These are phyloP conservation scores for Phytophthora cactorum DNA, from an alignment of 352 stramenopile species.

Conservation along the genomic window DNA sequence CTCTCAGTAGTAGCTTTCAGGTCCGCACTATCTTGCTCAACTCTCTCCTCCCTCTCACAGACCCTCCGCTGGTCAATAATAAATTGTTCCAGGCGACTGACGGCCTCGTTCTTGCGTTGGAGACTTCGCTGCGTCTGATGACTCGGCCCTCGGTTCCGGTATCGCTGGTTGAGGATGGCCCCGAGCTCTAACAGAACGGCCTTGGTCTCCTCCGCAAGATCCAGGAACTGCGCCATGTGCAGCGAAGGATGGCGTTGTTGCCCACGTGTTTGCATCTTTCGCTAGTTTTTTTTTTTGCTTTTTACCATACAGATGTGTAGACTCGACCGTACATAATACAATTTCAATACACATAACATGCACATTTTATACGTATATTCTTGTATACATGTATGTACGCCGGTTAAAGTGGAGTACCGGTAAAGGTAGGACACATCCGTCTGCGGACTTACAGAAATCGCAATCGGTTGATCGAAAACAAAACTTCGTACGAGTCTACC, in stretches of 20 bases:
- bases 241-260: background rate
- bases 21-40: background rate
- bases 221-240: conserved; percentile 6
- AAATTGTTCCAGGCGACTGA: conserved; percentile 13
- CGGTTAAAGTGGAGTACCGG: no score
- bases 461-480: no score
- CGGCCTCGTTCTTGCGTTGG: conserved; percentile 20
- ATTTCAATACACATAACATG: no score
- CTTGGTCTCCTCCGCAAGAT: conserved; percentile 15
- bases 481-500: no score
- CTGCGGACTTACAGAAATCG: no score
- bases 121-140: conserved; percentile 23
- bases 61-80: conserved; percentile 5
- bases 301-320: no score
- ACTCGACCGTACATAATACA: no score
- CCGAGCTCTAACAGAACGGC: conserved; percentile 12
- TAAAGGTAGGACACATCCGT: no score
- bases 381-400: no score
- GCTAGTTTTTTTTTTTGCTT: no score
- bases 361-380: no score
- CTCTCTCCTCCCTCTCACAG: conserved; percentile 1
- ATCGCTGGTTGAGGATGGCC: conserved; percentile 10
- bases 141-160: conserved; percentile 3
- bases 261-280: conserved; percentile 6
- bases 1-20: conserved; percentile 6